phyloP scores from a whole-genome alignment of 371 early-diverging fungal species.

The Circinella umbellata region DNA sequence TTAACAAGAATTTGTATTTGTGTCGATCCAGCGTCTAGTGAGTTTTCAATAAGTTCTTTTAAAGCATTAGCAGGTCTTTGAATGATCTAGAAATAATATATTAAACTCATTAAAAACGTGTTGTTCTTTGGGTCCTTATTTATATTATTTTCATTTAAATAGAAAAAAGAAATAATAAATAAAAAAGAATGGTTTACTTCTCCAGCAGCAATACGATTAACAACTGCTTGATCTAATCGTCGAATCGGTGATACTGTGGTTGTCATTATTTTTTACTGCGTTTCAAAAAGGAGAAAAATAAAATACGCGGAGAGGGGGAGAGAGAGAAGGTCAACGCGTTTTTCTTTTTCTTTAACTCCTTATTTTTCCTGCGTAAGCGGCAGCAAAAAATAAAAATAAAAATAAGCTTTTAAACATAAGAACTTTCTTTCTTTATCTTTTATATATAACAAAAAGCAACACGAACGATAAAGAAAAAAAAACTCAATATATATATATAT shows the following conservation, averaged over 20 bases:
- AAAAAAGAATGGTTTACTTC: no score
- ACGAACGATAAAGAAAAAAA: no score
- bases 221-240: conserved; percentile 78
- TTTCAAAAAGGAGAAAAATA: no score
- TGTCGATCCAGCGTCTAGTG: conserved; percentile 94
- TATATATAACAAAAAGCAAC: no score
- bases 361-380: neutral
- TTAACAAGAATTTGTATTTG: conserved; percentile 80
- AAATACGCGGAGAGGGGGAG: no score
- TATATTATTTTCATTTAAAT: neutral
- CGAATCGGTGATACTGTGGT: conserved; percentile 50
- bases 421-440: no score
- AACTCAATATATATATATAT: no score
- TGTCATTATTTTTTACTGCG: neutral
- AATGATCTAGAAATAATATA: conserved; percentile 70
- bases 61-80: conserved; percentile 93
- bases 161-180: no score
- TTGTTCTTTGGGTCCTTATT: neutral
- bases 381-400: no score
- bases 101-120: neutral
- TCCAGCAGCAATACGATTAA: conserved; percentile 96
- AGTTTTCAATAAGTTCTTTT: conserved; percentile 98
- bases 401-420: no score
- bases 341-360: neutral
- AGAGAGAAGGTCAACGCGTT: neutral